Base-by-base conservation (phyloP, 805 yeast species). In the Barnettozyma salicaria region DNA sequence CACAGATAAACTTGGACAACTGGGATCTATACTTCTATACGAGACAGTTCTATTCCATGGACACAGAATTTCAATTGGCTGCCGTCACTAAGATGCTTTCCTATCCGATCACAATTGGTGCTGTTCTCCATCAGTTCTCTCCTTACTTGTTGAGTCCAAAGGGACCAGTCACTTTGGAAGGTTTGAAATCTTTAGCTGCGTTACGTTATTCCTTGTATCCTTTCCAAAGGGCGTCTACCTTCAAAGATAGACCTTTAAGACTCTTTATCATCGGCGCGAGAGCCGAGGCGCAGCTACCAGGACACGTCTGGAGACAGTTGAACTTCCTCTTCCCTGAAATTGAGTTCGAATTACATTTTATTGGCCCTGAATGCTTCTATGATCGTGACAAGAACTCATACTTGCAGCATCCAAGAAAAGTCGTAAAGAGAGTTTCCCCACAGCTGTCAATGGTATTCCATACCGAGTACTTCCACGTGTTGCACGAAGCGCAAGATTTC, bases 21-120 rank as follows among this genome's bases (percentile, higher is more conserved):
- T 92, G 98, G 98, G 97, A 92, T 61, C 68, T 92, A 8, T 90
- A 77, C 53, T 81, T 92, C 56, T 92, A 90, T 61, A 90, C 97
- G 0, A 74, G 98, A 58, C 82, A 82, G 50, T 92, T 86, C 59
- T 81, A 78, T 52, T 90, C 97, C 5, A 90, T 92, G 97, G 96
- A 92, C 61, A 84, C 96, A 5, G 96, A 89, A 60, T 90, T 86
- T 65, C 94, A 90, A 60, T 67, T 90, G 55, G 97, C 97, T 1
- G 94, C 95, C 4, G 89, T 88, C 23, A 87, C 97, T 14, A 92
- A 92, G 59, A 84, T 90, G 74, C 72, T 92, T 56, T 84, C 94
- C 37, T 92, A 87, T 60, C 98, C 98, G 30, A 63, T 86, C 42
- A 88, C 98, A 4, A 80, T 92, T 30, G 95, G 86, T 7, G 75